Evolutionary conservation across 2,329 filamentous ascomycete species (phyloP).

Genomic region (Hypoxylon sp.): DNA sequence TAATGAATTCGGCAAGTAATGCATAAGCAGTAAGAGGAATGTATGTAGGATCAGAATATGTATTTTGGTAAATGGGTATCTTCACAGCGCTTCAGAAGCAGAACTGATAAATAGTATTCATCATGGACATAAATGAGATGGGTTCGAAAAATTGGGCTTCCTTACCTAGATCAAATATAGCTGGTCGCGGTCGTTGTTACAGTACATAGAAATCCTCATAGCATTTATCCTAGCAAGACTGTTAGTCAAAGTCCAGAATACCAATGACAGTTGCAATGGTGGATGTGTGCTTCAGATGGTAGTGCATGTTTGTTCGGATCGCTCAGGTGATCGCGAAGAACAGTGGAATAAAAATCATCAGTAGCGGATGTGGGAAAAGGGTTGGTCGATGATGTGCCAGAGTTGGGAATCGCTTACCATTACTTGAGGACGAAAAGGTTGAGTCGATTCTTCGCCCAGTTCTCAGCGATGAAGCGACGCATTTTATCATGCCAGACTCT

Average conservation of each 20-base stretch:
- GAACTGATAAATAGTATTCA: constrained; percentile 74
- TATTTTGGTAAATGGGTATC: constrained; percentile 71
- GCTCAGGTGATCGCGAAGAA: constrained; percentile 69
- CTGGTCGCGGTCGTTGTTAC: constrained; percentile 6
- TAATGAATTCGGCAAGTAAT: too few species aligned
- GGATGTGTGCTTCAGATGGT: constrained; percentile 70
- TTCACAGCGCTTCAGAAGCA: constrained; percentile 76
- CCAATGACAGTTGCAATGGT: constrained; percentile 28
- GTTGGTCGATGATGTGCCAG: not conserved
- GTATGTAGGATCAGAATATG: constrained; percentile 53
- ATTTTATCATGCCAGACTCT: too few species aligned
- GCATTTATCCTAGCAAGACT: constrained; percentile 12
- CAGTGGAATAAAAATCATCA: constrained; percentile 67
- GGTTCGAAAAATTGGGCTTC: too few species aligned
- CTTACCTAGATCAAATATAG: too few species aligned
- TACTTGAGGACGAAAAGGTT: too few species aligned
- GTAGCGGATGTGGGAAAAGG: constrained; percentile 40
- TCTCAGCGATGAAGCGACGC: too few species aligned
- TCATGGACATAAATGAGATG: constrained; percentile 57
- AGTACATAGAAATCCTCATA: not conserved
- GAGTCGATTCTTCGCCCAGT: too few species aligned
- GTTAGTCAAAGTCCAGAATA: constrained; percentile 29
- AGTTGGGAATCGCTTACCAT: constrained; percentile 17
- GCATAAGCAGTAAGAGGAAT: constrained; percentile 2
- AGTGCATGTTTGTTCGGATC: constrained; percentile 76